A percentile compares a stretch with the other conserved stretches of the same genome.
Conservation (phyloP, 192 early-diverging fungal species). For the Rhizoclosmatium globosum region DNA sequence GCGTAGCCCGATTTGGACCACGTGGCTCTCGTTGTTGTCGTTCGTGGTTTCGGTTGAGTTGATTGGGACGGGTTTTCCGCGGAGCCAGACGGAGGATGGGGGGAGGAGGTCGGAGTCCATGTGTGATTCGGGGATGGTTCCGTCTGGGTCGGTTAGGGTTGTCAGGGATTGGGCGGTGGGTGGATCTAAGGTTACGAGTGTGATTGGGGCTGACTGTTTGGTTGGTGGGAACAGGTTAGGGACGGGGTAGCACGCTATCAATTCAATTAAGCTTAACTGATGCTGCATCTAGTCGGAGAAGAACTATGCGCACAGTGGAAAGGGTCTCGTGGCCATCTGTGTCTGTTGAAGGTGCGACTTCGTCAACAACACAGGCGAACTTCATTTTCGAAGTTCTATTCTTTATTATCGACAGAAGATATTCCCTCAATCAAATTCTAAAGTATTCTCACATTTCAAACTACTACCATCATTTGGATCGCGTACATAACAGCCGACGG, state of each 20-base stretch:
- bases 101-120: no score
- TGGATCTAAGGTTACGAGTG: not conserved
- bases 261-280: not conserved
- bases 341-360: not conserved
- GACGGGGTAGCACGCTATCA: not conserved
- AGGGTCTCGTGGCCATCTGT: not conserved
- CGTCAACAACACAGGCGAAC: not conserved
- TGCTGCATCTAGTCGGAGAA: not conserved
- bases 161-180: not conserved
- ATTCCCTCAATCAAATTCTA: no score
- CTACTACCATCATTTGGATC: no score
- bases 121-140: not conserved
- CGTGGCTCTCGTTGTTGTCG: not conserved
- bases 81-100: not conserved
- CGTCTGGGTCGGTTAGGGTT: not conserved
- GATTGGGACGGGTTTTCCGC: not conserved
- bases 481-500: no score
- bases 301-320: not conserved
- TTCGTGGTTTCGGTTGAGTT: no score
- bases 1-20: constrained; percentile 4
- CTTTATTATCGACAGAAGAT: no score
- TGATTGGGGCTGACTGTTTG: not conserved
- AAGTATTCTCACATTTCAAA: no score
- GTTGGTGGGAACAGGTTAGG: not conserved
- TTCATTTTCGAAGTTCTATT: no score